These are phyloP conservation scores for Gossypium laxum DNA, from an alignment of 441 rosid species.

Conservation along the genomic window DNA sequence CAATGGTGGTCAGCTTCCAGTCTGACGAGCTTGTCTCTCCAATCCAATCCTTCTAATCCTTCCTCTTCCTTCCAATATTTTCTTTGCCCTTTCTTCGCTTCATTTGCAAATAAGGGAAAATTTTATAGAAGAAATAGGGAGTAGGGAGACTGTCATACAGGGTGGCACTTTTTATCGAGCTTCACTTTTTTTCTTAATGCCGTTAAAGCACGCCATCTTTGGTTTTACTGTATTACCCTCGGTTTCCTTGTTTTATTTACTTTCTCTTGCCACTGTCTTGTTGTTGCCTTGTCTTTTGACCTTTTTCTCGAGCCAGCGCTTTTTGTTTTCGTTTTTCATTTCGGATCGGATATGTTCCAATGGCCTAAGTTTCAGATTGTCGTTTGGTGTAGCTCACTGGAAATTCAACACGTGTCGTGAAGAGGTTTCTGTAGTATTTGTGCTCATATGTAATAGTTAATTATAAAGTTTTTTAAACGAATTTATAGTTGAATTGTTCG, in stretches of 20 bases:
- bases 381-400: neutral
- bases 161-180: constrained; percentile 15
- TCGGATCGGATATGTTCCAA: neutral
- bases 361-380: neutral
- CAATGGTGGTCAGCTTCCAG: neutral
- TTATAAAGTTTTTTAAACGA: no score
- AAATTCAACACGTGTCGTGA: neutral
- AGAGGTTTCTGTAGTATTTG: neutral
- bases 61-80: constrained; percentile 2
- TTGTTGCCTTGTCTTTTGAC: neutral
- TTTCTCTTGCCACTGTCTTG: neutral
- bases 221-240: constrained; percentile 18
- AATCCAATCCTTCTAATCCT: neutral
- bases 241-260: neutral
- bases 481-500: no score
- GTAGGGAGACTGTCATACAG: constrained; percentile 20
- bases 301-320: neutral
- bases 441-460: no score
- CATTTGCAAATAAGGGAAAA: neutral
- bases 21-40: constrained; percentile 30
- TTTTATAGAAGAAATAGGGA: neutral
- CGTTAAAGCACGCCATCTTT: constrained; percentile 31
- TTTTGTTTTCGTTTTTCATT: neutral
- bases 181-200: constrained; percentile 14
- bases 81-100: neutral